Evolutionary conservation across 768 basidiomycete genomes (phyloP).

Genomic region (Collybia nuda): DNA sequence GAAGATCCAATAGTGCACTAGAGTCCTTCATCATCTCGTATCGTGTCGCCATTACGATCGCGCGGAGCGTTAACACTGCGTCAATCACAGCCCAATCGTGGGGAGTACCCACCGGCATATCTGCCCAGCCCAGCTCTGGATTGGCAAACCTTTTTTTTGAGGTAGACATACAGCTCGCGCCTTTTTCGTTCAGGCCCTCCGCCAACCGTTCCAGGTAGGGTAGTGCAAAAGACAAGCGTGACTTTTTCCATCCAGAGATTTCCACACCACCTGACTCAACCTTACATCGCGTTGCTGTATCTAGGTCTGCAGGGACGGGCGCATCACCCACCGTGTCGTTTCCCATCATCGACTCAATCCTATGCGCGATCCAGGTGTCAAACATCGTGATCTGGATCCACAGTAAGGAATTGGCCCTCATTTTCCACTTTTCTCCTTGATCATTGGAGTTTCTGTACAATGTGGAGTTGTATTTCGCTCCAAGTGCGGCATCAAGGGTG

Average conservation of each 20-base stretch:
- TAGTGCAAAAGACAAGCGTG: conserved; percentile 2
- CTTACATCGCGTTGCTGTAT: background rate
- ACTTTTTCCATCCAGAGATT: conserved; percentile 4
- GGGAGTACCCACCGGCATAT: conserved; percentile 5
- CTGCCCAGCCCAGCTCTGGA: conserved; percentile 3
- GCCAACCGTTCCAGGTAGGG: conserved; percentile 9
- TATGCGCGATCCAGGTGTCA: conserved; percentile 18
- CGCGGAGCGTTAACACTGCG: conserved; percentile 10
- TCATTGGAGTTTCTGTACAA: background rate
- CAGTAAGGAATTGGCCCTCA: conserved; percentile 9
- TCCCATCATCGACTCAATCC: conserved; percentile 12
- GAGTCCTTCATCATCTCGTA: conserved; percentile 13
- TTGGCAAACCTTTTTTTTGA: background rate
- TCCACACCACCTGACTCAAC: background rate
- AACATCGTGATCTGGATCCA: conserved; percentile 19
- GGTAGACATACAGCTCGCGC: conserved; percentile 8
- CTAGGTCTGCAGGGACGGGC: conserved; percentile 10
- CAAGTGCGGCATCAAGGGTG: background rate
- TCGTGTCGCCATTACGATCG: conserved; percentile 10
- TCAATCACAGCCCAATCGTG: conserved; percentile 9
- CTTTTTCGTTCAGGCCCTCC: conserved; percentile 3
- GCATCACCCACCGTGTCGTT: conserved; percentile 4
- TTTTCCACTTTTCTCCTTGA: conserved; percentile 2
- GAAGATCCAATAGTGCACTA: conserved; percentile 4
- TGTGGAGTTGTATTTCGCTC: background rate